Base-by-base conservation (phyloP, 2,329 filamentous ascomycete genomes). In the Aspergillus bombycis region DNA sequence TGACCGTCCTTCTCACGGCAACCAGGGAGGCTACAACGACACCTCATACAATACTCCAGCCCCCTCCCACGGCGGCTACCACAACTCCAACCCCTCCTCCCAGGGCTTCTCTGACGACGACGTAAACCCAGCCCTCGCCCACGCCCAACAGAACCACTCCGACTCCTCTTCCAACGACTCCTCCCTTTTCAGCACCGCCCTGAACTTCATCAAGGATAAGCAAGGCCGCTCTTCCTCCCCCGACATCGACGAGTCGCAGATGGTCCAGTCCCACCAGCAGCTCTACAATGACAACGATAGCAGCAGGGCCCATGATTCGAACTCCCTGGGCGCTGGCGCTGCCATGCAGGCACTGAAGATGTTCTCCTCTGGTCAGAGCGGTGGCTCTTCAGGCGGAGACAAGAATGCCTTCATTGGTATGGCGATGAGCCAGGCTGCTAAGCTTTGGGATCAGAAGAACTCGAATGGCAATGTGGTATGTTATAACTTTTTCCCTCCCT, bases 341-440 rank as follows among this genome's bases (percentile, higher is more conserved):
- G 81, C 81, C 0, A 73, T 82, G 75, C 78, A 83, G 91, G 94
- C 72, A 80, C 84, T 71, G 89, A 94, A 58, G 91, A 92, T 64
- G 93, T 96, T 96, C 79, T 87, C 85, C 43, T 83, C 85, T 55
- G 85, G 88, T 26, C 77, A 80, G 62, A 65, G 74, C 23, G 60
- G 68, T 7, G 73, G 72, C 1, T 57, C 52, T 5, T 41, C 38
- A 1, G 77, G 78, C 45, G 76, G 79, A 10, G 87, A 88, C 69
- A 89, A 96, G 84, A 92, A 90, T 76, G 86, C 90, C 65, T 92
- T 97, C 73, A 86, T 97, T 66, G 91, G 90, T 5, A 83, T 96
- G 76, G 94, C 94, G 50, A 94, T 97, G 92, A 88, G 86, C 10
- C 91, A 97, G 82, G 94, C 93, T 38, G 89, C 89, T 73, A 93